These are phyloP conservation scores for Phytophthora fragariaefolia DNA, from an alignment of 352 stramenopile species.

Conservation along the genomic window DNA sequence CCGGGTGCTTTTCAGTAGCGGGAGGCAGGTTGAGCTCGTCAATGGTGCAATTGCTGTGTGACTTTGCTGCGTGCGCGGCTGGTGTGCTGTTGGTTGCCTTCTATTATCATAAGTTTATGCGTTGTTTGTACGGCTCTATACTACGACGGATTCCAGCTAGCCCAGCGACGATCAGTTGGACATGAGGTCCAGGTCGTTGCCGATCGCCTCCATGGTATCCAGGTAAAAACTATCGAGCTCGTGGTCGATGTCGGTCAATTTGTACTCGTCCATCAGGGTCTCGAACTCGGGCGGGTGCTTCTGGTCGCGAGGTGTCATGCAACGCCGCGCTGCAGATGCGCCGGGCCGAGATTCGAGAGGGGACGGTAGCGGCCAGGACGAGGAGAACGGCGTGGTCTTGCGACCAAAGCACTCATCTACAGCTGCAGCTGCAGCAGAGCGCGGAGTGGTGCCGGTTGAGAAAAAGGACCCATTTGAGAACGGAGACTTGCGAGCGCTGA, in stretches of 20 bases:
- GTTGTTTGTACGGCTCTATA: conserved; percentile 32
- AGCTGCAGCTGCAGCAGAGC: conserved; percentile 35
- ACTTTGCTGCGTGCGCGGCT: conserved; percentile 1
- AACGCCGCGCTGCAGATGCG: conserved; percentile 11
- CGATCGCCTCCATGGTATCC: conserved; percentile 70
- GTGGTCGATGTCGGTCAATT: conserved; percentile 83
- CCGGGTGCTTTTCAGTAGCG: conserved; percentile 12
- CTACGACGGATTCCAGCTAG: conserved; percentile 24
- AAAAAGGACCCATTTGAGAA: conserved; percentile 33
- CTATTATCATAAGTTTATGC: conserved; percentile 37
- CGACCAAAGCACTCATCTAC: conserved; percentile 70
- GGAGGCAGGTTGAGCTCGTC: not conserved
- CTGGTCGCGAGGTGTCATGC: conserved; percentile 44
- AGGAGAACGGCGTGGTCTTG: conserved; percentile 36
- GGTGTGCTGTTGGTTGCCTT: conserved; percentile 7
- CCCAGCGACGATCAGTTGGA: conserved; percentile 49
- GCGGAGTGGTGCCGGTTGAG: conserved; percentile 16
- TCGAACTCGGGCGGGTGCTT: conserved; percentile 73
- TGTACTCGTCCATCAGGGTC: conserved; percentile 77
- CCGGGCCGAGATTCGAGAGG: conserved; percentile 11
- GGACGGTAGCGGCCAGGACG: conserved; percentile 29
- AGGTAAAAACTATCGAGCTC: conserved; percentile 87
- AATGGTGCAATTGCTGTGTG: conserved; percentile 13
- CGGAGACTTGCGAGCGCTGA: conserved; percentile 26
- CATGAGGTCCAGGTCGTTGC: conserved; percentile 65